Base-by-base conservation (phyloP, 352 stramenopile species). In the Globisporangium emineosum region DNA sequence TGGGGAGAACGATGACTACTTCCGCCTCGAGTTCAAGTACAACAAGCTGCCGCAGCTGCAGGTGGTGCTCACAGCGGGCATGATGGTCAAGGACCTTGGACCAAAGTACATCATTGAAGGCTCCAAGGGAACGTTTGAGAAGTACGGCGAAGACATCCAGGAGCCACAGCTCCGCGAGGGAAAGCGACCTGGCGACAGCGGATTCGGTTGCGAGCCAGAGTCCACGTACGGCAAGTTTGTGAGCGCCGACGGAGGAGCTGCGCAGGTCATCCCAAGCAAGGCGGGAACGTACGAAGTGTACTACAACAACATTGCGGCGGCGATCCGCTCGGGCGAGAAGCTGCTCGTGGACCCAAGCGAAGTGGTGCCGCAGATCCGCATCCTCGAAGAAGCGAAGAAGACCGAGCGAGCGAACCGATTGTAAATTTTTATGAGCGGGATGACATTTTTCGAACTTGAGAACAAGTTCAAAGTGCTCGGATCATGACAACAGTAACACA, bases 91-190 rank as follows among this genome's bases (percentile, higher is more conserved):
- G 65, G 70, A 86, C 25, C 61, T 73, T 7, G 72, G 78, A 1
- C 79, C 79, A 15, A 90, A 90, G 74, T 90, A 83, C 66, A 86
- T 71, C 3, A 43, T 92, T n/a, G 76, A 86, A 12, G 83, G 81
- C 25, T 70, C 81, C 10, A 74, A 81, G 12, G 83, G 81, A 12
- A 72, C 53, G 10, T 79, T 89, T 10, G 60, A 75, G 30, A 92
- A 92, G 72, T 85, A 77, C 62, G 81, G 79, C 1, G 78, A 89
- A 49, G 83, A 92, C 62, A 65, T 74, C 12, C 83, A 92, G 54
- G 83, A 92, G 58, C 62, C 83, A 30, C 70, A 80, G 3, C 71
- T 92, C 19, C 76, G 77, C 52, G 78, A 78, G 21, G 83, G 81
- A 2, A 74, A 78, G 51, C 73, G 76, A 47, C 81, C 81, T 10